Base-by-base conservation (phyloP, 2,329 filamentous ascomycete genomes). In the Hysterium pulicare region DNA sequence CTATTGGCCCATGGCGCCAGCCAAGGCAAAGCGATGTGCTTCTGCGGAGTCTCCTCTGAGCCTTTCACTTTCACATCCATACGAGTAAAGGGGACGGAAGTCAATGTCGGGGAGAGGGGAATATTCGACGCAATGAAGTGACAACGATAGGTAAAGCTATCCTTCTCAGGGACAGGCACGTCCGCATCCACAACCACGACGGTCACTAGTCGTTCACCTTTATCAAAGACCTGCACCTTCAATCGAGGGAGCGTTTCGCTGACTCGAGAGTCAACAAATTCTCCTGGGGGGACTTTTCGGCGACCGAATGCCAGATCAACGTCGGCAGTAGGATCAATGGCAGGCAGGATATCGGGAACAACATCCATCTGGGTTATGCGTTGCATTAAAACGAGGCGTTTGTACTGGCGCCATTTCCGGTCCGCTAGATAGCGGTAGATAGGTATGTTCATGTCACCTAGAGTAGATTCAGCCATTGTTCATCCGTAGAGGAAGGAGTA, bases 361-460 rank as follows among this genome's bases (percentile, higher is more conserved):
- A 98, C 83, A 58, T 83, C 78, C 76, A 97, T 86, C 66, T 95
- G 89, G 37, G 79, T 74, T 59, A 97, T 85, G 62, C 93, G 86
- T 74, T 98, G 93, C 49, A 83, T 75, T 50, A 94, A 79, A 49
- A 97, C 72, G 55, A 82, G 81, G 56, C 85, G 82, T 62, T 89
- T 84, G 72, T 93, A 90, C 50, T 82, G 76, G 55, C 84, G 83
- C 93, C 93, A 98, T 73, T 94, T 90, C 57, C 78, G 74, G 61
- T 95, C 81, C 47, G 91, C 88, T 38, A 97, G 84, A 68, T 87
- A 80, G 51, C 91, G 87, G 74, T 98, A 98, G 62, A 98, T 90
- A 49, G 91, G 91, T 68, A 95, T 95, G 73, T 81, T 84, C 89
- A 97, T 91, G 68, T 97, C 90, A 51, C 86, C 90, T 96, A 52